Conservation (phyloP, 2,329 filamentous ascomycete genomes). For the Aureobasidium namibiae region DNA sequence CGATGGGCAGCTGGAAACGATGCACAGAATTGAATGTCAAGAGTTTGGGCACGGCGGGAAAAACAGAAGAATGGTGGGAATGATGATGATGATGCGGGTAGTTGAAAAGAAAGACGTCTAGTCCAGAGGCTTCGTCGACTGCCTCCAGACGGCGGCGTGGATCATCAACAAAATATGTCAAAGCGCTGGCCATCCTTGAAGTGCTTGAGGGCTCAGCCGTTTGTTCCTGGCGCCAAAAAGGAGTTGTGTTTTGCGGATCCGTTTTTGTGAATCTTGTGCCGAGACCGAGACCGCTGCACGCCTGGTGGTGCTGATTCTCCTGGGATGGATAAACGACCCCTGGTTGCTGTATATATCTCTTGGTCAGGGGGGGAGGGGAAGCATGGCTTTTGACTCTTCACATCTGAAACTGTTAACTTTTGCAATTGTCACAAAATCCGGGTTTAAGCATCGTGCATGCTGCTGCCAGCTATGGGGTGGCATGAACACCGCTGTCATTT, state of each 20-base stretch:
- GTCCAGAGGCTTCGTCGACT: constrained; percentile 1
- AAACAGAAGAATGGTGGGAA: neutral
- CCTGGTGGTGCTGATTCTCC: neutral
- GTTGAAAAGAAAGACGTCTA: constrained; percentile 5
- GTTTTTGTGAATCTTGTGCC: constrained; percentile 6
- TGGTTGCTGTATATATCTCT: neutral
- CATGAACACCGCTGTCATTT: neutral
- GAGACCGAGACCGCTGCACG: constrained; percentile 6
- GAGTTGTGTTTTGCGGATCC: neutral
- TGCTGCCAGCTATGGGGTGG: neutral
- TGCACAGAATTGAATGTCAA: neutral
- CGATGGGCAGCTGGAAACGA: neutral
- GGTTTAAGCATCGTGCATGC: neutral
- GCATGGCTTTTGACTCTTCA: neutral
- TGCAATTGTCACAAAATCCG: neutral
- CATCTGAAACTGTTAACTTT: neutral
- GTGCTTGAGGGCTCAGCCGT: constrained; percentile 3
- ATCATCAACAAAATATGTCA: constrained; percentile 10
- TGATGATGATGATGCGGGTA: neutral
- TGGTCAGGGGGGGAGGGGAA: neutral
- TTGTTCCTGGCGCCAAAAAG: constrained; percentile 9
- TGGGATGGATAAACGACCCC: constrained; percentile 1
- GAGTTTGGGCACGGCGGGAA: neutral
- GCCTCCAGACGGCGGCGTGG: neutral
- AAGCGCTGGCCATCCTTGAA: constrained; percentile 5